These are phyloP conservation scores for Exophiala dermatitidis DNA, from an alignment of 2,329 filamentous ascomycete species.

Conservation along the genomic window DNA sequence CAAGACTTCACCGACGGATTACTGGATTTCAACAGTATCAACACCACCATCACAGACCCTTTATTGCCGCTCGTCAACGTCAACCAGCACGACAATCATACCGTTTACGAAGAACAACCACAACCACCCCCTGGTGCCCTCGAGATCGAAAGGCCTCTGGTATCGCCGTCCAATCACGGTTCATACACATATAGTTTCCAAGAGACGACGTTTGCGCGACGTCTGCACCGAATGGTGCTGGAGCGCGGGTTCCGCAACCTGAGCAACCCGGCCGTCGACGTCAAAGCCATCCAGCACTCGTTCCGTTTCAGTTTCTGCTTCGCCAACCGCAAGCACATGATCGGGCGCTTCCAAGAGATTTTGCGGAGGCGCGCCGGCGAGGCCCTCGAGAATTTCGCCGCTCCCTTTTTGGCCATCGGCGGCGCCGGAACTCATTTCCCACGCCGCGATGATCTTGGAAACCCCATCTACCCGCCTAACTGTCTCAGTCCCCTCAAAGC, in stretches of 20 bases:
- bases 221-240: slow-evolving; percentile 58
- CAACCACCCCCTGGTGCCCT: too few relatives aligned
- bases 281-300: slow-evolving; percentile 46
- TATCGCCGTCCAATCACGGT: slow-evolving; percentile 16
- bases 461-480: slow-evolving; percentile 31
- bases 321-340: slow-evolving; percentile 36
- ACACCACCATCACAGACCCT: too few relatives aligned
- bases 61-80: slow-evolving; percentile 3
- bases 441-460: slow-evolving; percentile 34
- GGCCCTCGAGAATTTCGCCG: slow-evolving; percentile 52
- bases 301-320: slow-evolving; percentile 66
- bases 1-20: too few relatives aligned
- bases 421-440: slow-evolving; percentile 61
- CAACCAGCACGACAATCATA: too few relatives aligned
- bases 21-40: too few relatives aligned
- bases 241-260: slow-evolving; percentile 52
- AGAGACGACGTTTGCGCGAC: slow-evolving; percentile 62
- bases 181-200: slow-evolving; percentile 54
- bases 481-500: slow-evolving; percentile 22
- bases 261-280: slow-evolving; percentile 38
- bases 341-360: slow-evolving; percentile 34
- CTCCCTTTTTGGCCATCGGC: slow-evolving; percentile 60
- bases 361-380: slow-evolving; percentile 38
- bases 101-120: too few relatives aligned
- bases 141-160: slow-evolving; percentile 25